These are phyloP conservation scores for Esteya vermicola DNA, from an alignment of 2,329 filamentous ascomycete genomes.

Conservation along the genomic window DNA sequence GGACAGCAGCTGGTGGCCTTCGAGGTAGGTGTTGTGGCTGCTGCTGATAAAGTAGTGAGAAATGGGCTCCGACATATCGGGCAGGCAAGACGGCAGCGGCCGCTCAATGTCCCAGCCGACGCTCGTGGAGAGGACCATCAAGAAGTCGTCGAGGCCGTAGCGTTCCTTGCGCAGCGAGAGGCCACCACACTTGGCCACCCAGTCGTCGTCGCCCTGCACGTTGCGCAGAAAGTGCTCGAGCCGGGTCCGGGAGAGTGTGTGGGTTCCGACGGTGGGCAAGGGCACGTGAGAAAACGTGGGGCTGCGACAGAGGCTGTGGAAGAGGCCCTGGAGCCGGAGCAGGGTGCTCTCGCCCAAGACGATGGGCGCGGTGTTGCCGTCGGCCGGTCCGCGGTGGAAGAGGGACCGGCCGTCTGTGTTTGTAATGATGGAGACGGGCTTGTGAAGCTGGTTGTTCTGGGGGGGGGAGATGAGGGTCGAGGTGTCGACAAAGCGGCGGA, in stretches of 20 bases:
- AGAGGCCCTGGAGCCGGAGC: slow-evolving; percentile 32
- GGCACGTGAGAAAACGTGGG: slow-evolving; percentile 11
- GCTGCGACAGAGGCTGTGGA: slow-evolving; percentile 25
- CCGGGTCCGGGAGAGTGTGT: slow-evolving; percentile 20
- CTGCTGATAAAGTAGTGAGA: slow-evolving; percentile 90
- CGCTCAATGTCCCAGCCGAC: slow-evolving; percentile 29
- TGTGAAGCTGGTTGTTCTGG: slow-evolving; percentile 10
- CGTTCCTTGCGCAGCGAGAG: slow-evolving; percentile 23
- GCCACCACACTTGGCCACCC: slow-evolving; percentile 19
- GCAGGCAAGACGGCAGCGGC: slow-evolving; percentile 17
- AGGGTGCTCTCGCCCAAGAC: slow-evolving; percentile 34
- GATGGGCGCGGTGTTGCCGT: slow-evolving; percentile 9
- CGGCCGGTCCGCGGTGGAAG: slow-evolving; percentile 2
- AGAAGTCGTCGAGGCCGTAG: slow-evolving; percentile 34
- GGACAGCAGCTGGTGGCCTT: slow-evolving; percentile 72
- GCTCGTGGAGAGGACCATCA: slow-evolving; percentile 29
- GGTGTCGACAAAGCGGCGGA: slow-evolving; percentile 10
- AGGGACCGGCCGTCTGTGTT: slow-evolving; percentile 7
- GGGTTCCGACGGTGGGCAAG: not conserved
- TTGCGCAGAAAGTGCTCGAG: slow-evolving; percentile 34
- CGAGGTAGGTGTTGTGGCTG: slow-evolving; percentile 88
- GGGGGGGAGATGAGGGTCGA: slow-evolving; percentile 18
- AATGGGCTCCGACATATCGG: slow-evolving; percentile 53
- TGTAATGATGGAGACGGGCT: slow-evolving; percentile 3
- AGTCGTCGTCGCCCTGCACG: slow-evolving; percentile 27